Base-by-base conservation (phyloP, 163 green algal genomes). In the Scenedesmus sp. region DNA sequence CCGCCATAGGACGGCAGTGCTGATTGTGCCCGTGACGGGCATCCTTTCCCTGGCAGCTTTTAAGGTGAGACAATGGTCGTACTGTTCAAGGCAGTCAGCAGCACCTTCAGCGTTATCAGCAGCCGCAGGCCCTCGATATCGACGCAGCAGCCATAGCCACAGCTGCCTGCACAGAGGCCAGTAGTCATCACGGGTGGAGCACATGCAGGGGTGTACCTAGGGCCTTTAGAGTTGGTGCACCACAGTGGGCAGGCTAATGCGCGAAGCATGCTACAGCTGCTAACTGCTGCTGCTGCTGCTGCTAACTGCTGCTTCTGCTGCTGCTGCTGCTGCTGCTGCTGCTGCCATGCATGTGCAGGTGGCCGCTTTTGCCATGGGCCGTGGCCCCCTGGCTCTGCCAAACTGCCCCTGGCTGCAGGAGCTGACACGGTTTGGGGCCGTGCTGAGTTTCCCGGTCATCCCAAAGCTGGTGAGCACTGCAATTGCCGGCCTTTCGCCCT, bases 31-130 rank as follows among this genome's bases (percentile, higher is more conserved):
- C 13, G 88, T 89, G 12, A 76, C 70, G n/a, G 88, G 88, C 35
- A 88, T 92, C 20, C 44, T 89, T 3, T 92, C 88, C 18, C 68
- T 92, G 37, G 53, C 88, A 56, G 88, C 88, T 13, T 92, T 92
- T n/a, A n/a, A n/a, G n/a, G n/a, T n/a, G n/a, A n/a, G n/a, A n/a
- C n/a, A n/a, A n/a, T n/a, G n/a, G n/a, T n/a, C n/a, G n/a, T n/a
- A n/a, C 6, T 53, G 46, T 16, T 53, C 7, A 53, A 10, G n/a
- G 12, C 51, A 61, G 12, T 16, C 20, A 16, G 51, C 51, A 61
- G 51, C 51, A 61, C 51, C 51, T 61, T 61, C 51, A 61, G 51
- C 51, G 1, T 18, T 16, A 61, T 3, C 46, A 53, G 7, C 10
- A 16, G 12, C 12, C 51, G 22, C 12, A 61, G 1, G 51, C 12